These are phyloP conservation scores for Penicillium angulare DNA, from an alignment of 495 filamentous ascomycete species.

Conservation along the genomic window DNA sequence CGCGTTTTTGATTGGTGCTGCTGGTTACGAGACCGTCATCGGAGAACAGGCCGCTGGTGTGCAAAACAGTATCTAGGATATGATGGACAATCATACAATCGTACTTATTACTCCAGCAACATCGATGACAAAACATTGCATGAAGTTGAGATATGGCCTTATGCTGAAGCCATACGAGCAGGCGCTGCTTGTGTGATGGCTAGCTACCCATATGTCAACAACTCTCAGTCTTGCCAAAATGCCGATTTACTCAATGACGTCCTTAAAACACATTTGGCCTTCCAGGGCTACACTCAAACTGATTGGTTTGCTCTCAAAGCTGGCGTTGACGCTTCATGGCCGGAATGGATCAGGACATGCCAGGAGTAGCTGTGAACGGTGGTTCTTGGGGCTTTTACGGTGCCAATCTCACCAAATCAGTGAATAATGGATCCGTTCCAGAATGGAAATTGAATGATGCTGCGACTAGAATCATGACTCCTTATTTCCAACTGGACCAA, in stretches of 20 bases:
- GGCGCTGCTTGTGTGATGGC: slow-evolving; percentile 53
- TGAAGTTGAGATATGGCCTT: slow-evolving; percentile 39
- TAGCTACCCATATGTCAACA: slow-evolving; percentile 19
- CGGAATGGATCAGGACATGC: slow-evolving; percentile 55
- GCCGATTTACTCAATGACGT: slow-evolving; percentile 62
- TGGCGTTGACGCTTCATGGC: slow-evolving; percentile 42
- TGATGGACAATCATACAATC: slow-evolving; percentile 69
- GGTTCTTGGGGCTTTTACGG: slow-evolving; percentile 11
- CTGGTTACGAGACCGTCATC: slow-evolving; percentile 53
- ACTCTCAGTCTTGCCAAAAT: slow-evolving; percentile 57
- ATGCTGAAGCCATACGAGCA: slow-evolving; percentile 48
- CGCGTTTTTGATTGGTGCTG: slow-evolving; percentile 61
- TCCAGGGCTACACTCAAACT: slow-evolving; percentile 65
- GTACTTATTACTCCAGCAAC: slow-evolving; percentile 31
- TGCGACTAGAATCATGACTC: slow-evolving; percentile 46
- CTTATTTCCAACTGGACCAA: slow-evolving; percentile 50
- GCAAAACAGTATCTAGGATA: slow-evolving; percentile 66
- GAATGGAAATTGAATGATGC: slow-evolving; percentile 49
- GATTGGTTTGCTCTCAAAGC: slow-evolving; percentile 60
- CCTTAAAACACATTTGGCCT: slow-evolving; percentile 77
- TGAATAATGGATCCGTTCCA: slow-evolving; percentile 43
- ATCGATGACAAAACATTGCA: slow-evolving; percentile 42
- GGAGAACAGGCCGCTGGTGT: slow-evolving; percentile 69
- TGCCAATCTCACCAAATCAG: slow-evolving; percentile 15
- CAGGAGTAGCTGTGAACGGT: slow-evolving; percentile 10